Base-by-base conservation (phyloP, 2,329 filamentous ascomycete species). In the Chalaropsis ovoidea region DNA sequence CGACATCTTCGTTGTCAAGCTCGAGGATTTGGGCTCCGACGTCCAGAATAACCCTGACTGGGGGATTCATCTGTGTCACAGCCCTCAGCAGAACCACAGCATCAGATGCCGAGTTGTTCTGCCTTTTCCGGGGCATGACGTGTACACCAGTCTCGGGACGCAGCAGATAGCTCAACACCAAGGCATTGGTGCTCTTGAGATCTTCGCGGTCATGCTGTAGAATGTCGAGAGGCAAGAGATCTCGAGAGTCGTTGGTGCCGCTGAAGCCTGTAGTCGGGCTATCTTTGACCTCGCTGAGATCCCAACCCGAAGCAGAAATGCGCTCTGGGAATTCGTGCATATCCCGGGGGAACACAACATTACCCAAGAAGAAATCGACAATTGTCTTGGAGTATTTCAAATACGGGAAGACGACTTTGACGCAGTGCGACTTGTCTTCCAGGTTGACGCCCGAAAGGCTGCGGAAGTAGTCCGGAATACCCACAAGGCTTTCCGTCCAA, bases 21-120 rank as follows among this genome's bases (percentile, higher is more conserved):
- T 90, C 86, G 0, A 91, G 72, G 4, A 91, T 81, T 61, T 86
- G 83, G 0, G 88, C 87, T 0, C 88, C 87, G 0, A 88, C 86
- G 68, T 91, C 87, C 0, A 91, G 76, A 0, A 91, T 80, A 0
- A 90, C 86, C 0, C 79, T 77, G 0, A 81, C 76, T 0, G 74
- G 71, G 0, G 75, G 74, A 0, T 75, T 54, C 56, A 81, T 72
- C 0, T 58, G 58, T 0, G 75, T 71, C 0, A 87, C 75, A 3
- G 77, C 71, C 0, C 72, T 41, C 0, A 90, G 70, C 0, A 88
- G 70, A 0, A 70, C 68, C 11, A 77, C 71, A 0, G 77, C 77
- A 63, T 78, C 72, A 0, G 73, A 72, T 2, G 69, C 68, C 0
- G 65, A 61, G 0, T 45, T 61, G 1, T 39, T 1, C 1, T 56